phyloP scores from a whole-genome alignment of 2,329 filamentous ascomycete species.

The Colletotrichum somersetense region DNA sequence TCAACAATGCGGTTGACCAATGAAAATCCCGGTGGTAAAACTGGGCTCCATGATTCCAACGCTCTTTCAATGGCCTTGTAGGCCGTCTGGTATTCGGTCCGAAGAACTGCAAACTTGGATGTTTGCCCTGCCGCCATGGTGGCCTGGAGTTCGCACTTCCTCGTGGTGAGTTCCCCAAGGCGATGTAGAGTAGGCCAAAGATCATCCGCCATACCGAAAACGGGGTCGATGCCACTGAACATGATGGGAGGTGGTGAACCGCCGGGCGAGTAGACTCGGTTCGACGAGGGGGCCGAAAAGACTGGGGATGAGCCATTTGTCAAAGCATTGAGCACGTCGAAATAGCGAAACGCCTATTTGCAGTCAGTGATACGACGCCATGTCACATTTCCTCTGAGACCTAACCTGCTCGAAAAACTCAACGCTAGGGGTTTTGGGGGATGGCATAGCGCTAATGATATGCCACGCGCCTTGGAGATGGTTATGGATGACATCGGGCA shows the following conservation, averaged over 20 bases:
- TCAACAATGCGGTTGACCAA: slow-evolving; percentile 42
- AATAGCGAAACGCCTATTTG: slow-evolving; percentile 38
- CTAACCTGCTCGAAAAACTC: slow-evolving; percentile 38
- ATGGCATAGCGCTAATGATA: slow-evolving; percentile 28
- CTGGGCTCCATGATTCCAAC: slow-evolving; percentile 34
- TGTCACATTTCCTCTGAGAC: background rate
- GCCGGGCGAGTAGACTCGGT: slow-evolving; percentile 25
- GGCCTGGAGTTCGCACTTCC: slow-evolving; percentile 32
- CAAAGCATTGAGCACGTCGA: slow-evolving; percentile 40
- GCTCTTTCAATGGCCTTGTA: slow-evolving; percentile 33
- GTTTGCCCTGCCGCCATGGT: slow-evolving; percentile 26
- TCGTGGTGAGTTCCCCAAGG: slow-evolving; percentile 27
- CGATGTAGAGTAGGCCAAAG: slow-evolving; percentile 38
- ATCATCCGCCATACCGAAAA: slow-evolving; percentile 35
- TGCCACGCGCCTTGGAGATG: slow-evolving; percentile 38
- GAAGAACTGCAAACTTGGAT: slow-evolving; percentile 30
- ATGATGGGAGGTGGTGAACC: slow-evolving; percentile 1
- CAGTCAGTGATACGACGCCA: background rate
- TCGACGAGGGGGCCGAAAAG: slow-evolving; percentile 24
- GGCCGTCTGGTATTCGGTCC: slow-evolving; percentile 36
- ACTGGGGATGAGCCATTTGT: slow-evolving; percentile 24
- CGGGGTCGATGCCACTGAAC: slow-evolving; percentile 19
- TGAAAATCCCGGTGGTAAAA: slow-evolving; percentile 33
- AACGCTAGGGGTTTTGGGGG: slow-evolving; percentile 23
- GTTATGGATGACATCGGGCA: slow-evolving; percentile 17